A percentile compares a stretch with the other conserved stretches of the same genome.
Evolutionary conservation across 352 stramenopile genomes (phyloP).

Genomic region (Phytophthora uliginosa): DNA sequence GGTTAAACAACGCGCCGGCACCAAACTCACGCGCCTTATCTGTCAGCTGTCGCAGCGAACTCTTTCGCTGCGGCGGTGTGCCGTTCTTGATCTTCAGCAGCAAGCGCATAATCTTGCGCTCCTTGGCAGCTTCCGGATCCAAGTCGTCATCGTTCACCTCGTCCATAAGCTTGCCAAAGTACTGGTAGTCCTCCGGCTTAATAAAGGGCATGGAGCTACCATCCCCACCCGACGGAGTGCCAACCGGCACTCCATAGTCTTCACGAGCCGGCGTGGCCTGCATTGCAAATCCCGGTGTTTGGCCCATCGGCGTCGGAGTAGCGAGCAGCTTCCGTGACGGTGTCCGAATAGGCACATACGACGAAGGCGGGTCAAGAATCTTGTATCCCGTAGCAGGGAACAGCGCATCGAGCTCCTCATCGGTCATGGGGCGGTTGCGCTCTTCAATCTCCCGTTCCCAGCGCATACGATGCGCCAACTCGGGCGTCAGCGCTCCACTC

Average conservation of each 20-base stretch:
- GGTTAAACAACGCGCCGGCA: slow-evolving; percentile 98
- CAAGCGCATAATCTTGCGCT: slow-evolving; percentile 98
- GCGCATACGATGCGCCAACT: slow-evolving; percentile 94
- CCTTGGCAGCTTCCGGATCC: slow-evolving; percentile 95
- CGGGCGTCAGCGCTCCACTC: slow-evolving; percentile 84
- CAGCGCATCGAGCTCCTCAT: slow-evolving; percentile 98
- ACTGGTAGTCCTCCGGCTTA: slow-evolving; percentile 99
- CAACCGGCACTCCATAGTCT: slow-evolving; percentile 82
- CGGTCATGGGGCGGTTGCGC: slow-evolving; percentile 95
- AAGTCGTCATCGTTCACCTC: slow-evolving; percentile 89
- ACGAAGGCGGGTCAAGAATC: slow-evolving; percentile 95
- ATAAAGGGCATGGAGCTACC: slow-evolving; percentile 96
- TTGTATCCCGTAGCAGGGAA: slow-evolving; percentile 97
- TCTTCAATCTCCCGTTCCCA: slow-evolving; percentile 98
- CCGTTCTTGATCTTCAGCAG: slow-evolving; percentile 99
- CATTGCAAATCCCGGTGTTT: slow-evolving; percentile 93
- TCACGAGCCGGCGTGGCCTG: slow-evolving; percentile 80
- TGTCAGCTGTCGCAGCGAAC: slow-evolving; percentile 97
- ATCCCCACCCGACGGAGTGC: slow-evolving; percentile 72
- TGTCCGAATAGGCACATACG: slow-evolving; percentile 97
- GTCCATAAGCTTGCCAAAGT: slow-evolving; percentile 98
- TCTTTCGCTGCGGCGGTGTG: slow-evolving; percentile 97
- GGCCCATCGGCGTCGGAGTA: slow-evolving; percentile 96
- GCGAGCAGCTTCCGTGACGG: slow-evolving; percentile 96
- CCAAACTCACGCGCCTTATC: slow-evolving; percentile 98